Base-by-base conservation (phyloP, 2,329 filamentous ascomycete genomes). In the Sclerotinia sclerotiorum region DNA sequence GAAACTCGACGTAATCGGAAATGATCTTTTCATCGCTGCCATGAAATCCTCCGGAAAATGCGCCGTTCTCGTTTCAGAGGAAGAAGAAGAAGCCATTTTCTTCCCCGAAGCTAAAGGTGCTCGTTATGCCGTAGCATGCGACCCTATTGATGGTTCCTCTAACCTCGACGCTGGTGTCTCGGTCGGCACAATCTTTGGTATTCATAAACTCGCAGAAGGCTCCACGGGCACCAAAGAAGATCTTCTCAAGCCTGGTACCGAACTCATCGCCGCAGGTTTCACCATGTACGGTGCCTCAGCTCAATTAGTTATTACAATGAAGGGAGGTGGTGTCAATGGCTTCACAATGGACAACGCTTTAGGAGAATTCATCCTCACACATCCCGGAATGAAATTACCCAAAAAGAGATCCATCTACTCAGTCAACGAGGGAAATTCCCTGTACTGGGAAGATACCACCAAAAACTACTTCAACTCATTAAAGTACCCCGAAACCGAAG, bases 251-350 rank as follows among this genome's bases (percentile, higher is more conserved):
- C 91, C 95, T 0, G 95, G 95, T 68, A 94, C 91, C 1, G 94
- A 97, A 81, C 87, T 98, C 73, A 87, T 98, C 27, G 94, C 95
- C 48, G 90, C 92, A 29, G 95, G 95, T n/a, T 99, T 99, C 86
- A 99, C 95, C 81, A 99, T 99, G 95, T 99, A 99, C 82, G 95
- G 95, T 78, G 95, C 95, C 74, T 97, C 94, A 3, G 89, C 95
- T 5, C 94, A 98, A 83, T 86, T 99, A 57, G 95, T 99, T 76
- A 91, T 99, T 78, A 99, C 95, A 74, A 97, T 98, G 93, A 92
- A 90, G 81, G 92, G 89, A 73, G 92, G 94, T 72, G 87, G 82
- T 71, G 95, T 99, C 81, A 97, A 98, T 81, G 95, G 95, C 76
- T 99, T 99, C 85, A 99, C 95, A 35, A 88, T 99, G 76, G 95